Evolutionary conservation across 768 basidiomycete genomes (phyloP).

Genomic region (Boletales sp.): DNA sequence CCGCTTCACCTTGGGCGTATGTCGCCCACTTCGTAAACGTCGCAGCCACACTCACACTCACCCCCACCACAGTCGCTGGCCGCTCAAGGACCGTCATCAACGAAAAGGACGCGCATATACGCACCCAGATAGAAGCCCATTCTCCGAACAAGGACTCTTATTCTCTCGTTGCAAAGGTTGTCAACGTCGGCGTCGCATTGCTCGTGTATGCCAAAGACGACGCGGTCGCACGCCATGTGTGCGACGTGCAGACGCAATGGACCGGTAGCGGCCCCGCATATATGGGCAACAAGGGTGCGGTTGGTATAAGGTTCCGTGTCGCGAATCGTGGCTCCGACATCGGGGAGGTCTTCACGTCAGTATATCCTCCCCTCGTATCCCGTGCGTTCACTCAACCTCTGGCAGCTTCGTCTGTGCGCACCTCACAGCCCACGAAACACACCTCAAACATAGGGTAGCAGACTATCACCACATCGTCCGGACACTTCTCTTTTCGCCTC

Average conservation of each 20-base stretch:
- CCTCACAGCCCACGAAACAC: slow-evolving; percentile 75
- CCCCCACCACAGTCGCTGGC: slow-evolving; percentile 60
- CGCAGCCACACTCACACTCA: not conserved
- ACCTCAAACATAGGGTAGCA: slow-evolving; percentile 60
- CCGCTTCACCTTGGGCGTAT: slow-evolving; percentile 84
- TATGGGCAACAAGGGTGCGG: slow-evolving; percentile 96
- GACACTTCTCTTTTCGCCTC: slow-evolving; percentile 71
- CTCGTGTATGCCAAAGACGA: slow-evolving; percentile 83
- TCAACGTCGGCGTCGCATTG: slow-evolving; percentile 85
- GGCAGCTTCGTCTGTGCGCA: slow-evolving; percentile 89
- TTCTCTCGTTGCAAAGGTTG: slow-evolving; percentile 71
- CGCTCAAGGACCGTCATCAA: slow-evolving; percentile 67
- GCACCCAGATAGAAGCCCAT: slow-evolving; percentile 67
- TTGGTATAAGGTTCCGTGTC: slow-evolving; percentile 81
- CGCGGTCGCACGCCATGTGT: slow-evolving; percentile 53
- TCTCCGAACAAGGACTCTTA: slow-evolving; percentile 73
- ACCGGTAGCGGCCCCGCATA: slow-evolving; percentile 67
- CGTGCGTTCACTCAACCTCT: not conserved
- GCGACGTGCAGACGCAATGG: slow-evolving; percentile 71
- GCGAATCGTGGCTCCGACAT: slow-evolving; percentile 46
- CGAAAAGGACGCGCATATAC: slow-evolving; percentile 66
- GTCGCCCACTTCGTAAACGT: slow-evolving; percentile 29
- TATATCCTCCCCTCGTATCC: slow-evolving; percentile 12
- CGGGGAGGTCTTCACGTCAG: slow-evolving; percentile 86
- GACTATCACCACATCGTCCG: slow-evolving; percentile 83